Evolutionary conservation across 306 rosid species (phyloP), one percentile per base, ranked within the genome.

Genomic region (Pachyrhizus erosus): DNA sequence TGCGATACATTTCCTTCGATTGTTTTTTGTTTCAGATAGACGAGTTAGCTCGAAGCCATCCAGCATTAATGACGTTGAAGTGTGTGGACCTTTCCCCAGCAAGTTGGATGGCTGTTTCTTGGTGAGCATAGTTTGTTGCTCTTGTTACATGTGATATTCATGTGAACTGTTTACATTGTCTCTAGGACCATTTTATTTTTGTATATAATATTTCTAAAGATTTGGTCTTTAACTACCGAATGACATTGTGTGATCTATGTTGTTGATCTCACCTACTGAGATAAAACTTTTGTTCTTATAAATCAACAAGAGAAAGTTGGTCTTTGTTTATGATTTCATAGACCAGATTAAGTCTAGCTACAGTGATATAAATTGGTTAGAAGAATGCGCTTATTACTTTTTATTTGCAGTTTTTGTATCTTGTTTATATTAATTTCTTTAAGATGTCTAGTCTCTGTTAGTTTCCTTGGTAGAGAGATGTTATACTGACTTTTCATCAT

Each of bases 21-120:
- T 42, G 46, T 42, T 45, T 23, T 15, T 75, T 79, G 42, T 82
- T 73, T 60, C 84, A 93, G 97, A 85, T 93, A 48, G 85, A 64
- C 6, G 94, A 93, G 80, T 82, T 93, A 81, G 88, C 93, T 40
- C 82, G 68, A 61, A 83, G 24, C 68, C 78, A 88, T 79, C 94
- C 98, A 0, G 90, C 86, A 6, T 5, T 93, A 23, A 82, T 83
- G 88, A 89, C 93, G 0, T 85, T 93, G 75, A 91, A 88, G 84
- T 91, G 96, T 24, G 90, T 93, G 10, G 97, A 91, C 83, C 89
- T 93, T 88, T 91, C 92, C 7, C 98, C 98, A 1, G 98, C 98
- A 5, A 93, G 94, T 80, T 93, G 98, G 98, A 93, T 93, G 93
- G 93, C 97, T 13, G 90, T 93, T 85, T 90, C 96, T n/a, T 93